Conservation (phyloP, 495 filamentous ascomycete species). For the Penicillium verhagenii region DNA sequence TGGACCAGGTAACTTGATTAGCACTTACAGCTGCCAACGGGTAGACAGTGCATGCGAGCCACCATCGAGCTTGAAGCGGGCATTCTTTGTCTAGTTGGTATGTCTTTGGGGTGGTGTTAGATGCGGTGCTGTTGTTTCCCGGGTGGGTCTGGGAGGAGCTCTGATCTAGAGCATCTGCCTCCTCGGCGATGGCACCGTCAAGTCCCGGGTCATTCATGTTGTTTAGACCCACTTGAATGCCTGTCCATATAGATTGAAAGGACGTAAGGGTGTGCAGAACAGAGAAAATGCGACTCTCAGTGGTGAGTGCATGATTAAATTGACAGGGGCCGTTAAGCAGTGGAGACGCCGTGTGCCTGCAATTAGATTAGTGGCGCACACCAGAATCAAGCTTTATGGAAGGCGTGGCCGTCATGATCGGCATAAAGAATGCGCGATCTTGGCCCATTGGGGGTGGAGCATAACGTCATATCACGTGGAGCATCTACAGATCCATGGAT, state of each 20-base stretch:
- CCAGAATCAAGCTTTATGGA: slow-evolving; percentile 20
- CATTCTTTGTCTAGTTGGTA: background rate
- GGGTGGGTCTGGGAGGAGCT: slow-evolving; percentile 10
- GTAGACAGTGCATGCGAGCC: slow-evolving; percentile 80
- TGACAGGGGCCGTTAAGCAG: background rate
- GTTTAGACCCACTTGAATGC: background rate
- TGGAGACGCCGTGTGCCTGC: background rate
- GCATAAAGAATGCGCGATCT: background rate
- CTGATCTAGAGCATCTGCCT: slow-evolving; percentile 47
- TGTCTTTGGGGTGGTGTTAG: background rate
- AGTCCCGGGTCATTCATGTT: slow-evolving; percentile 63
- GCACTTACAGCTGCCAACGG: slow-evolving; percentile 64
- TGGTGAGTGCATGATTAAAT: background rate
- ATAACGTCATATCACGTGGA: slow-evolving; percentile 24
- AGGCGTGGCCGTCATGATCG: slow-evolving; percentile 21
- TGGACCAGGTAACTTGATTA: background rate
- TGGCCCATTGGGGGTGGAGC: background rate
- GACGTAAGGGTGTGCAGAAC: background rate
- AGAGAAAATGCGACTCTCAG: background rate
- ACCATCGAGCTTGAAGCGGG: slow-evolving; percentile 60
- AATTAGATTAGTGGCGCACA: slow-evolving; percentile 9
- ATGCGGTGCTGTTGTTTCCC: slow-evolving; percentile 32
- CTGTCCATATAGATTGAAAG: background rate
- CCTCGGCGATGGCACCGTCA: slow-evolving; percentile 51
- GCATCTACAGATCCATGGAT: slow-evolving; percentile 7